Evolutionary conservation across 345 rosid genomes (phyloP), one percentile per base, ranked within the genome.

Genomic region (Acer yangbiense): DNA sequence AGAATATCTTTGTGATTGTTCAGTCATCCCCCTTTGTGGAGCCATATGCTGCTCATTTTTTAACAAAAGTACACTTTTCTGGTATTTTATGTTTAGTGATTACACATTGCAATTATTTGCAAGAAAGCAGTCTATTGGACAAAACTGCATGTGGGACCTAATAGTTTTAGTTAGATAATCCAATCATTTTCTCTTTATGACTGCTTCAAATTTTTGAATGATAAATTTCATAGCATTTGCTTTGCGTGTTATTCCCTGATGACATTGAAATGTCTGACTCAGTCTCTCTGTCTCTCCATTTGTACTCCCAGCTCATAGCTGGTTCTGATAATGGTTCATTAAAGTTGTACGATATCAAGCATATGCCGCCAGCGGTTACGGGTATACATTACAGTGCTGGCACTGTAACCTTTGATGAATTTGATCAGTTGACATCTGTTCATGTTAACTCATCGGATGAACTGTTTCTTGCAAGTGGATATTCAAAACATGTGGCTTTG

Each of bases 311-410:
- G 99, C 91, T 93, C 78, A 89, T 95, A 81, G 96, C 99, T 58
- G 99, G 99, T 73, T 95, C 99, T 67, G 99, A 90, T 81, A 90
- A 92, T 72, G 99, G 99, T 48, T 89, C 97, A n/a, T 57, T 95
- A 79, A 92, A 87, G 85, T 74, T 95, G 55, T 93, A 89, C 66
- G 93, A 95, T 76, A 85, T 91, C 77, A 87, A 88, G 77, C 84
- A 84, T 80, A 79, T 85, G 52, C 81, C 90, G 54, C 69, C 89
- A 25, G 66, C 84, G 13, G 67, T 77, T 80, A 71, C 79, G 9
- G 84, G 85, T 79, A 60, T 52, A 46, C 80, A 79, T 78, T 0
- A 62, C 27, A 68, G 79, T 72, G 71, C 86, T 76, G 87, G 88
- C 74, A 81, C 88, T 43, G 86, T 87, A 72, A 90, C 92, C 67